Conservation (phyloP, 2,329 filamentous ascomycete species). For the Colletotrichum australisinense region DNA sequence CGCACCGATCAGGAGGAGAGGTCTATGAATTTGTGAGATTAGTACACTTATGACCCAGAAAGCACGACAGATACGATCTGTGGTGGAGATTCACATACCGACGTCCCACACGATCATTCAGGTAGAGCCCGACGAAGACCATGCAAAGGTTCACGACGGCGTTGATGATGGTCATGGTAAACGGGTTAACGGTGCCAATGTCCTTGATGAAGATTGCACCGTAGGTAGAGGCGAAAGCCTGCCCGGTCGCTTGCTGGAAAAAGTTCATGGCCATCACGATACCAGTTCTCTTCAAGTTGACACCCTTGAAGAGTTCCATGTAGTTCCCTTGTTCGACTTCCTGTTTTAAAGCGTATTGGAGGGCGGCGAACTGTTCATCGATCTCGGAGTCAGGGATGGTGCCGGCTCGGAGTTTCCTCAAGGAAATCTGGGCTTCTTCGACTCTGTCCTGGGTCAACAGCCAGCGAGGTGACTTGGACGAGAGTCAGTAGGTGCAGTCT, state of each 20-base stretch:
- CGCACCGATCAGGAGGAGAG: slow-evolving; percentile 16
- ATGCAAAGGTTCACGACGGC: slow-evolving; percentile 19
- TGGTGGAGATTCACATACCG: slow-evolving; percentile 10
- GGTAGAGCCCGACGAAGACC: slow-evolving; percentile 16
- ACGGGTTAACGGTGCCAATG: slow-evolving; percentile 44
- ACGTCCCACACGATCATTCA: slow-evolving; percentile 31
- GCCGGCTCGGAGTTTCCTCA: slow-evolving; percentile 41
- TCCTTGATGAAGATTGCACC: slow-evolving; percentile 43
- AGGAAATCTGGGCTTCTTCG: slow-evolving; percentile 43
- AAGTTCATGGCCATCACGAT: slow-evolving; percentile 40
- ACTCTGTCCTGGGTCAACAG: slow-evolving; percentile 41
- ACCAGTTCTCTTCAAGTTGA: slow-evolving; percentile 41
- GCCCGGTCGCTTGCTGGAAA: slow-evolving; percentile 38
- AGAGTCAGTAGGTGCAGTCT: not conserved
- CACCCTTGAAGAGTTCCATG: slow-evolving; percentile 42
- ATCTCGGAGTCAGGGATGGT: slow-evolving; percentile 41
- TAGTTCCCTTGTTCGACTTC: slow-evolving; percentile 30
- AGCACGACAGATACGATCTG: too few relatives aligned
- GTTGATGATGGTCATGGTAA: slow-evolving; percentile 39
- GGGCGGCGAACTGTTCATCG: slow-evolving; percentile 36
- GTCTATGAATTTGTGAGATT: not conserved
- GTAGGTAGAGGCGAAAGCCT: slow-evolving; percentile 37
- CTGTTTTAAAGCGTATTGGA: slow-evolving; percentile 18
- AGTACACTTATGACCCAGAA: not conserved
- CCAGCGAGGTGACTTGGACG: slow-evolving; percentile 42